phyloP scores from a whole-genome alignment of 371 early-diverging fungal species.

The Mucor ambiguus region DNA sequence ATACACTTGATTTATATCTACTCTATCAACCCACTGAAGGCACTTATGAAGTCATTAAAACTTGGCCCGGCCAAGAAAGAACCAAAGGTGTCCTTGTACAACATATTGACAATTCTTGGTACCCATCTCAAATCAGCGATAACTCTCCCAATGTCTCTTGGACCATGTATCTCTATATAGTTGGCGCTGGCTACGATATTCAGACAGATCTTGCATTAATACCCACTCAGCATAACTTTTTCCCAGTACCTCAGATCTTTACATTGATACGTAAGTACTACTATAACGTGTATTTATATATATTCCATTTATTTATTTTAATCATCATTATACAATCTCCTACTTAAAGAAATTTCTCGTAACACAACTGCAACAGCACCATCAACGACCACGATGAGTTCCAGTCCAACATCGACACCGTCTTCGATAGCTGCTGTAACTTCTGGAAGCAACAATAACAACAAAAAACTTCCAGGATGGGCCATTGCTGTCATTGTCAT shows the following conservation, averaged over 20 bases:
- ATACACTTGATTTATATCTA: slow-evolving; percentile 32
- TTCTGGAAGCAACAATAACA: background rate
- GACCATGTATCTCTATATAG: slow-evolving; percentile 34
- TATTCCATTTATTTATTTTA: slow-evolving; percentile 7
- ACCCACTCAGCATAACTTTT: slow-evolving; percentile 29
- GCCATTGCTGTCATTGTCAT: slow-evolving; percentile 48
- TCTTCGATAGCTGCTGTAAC: background rate
- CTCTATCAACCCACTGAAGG: slow-evolving; percentile 20
- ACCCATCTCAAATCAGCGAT: slow-evolving; percentile 23
- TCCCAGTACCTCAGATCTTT: slow-evolving; percentile 35
- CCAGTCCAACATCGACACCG: background rate
- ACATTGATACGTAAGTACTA: slow-evolving; percentile 36
- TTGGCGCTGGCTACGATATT: slow-evolving; percentile 27
- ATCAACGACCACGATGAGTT: background rate
- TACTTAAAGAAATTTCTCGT: slow-evolving; percentile 34
- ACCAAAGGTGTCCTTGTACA: slow-evolving; percentile 31
- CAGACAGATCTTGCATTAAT: slow-evolving; percentile 34
- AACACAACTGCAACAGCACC: slow-evolving; percentile 21
- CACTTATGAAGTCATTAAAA: slow-evolving; percentile 25
- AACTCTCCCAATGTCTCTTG: slow-evolving; percentile 32
- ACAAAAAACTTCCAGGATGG: slow-evolving; percentile 31
- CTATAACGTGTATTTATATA: background rate
- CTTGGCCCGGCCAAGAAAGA: slow-evolving; percentile 26
- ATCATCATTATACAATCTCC: slow-evolving; percentile 9
- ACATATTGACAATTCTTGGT: slow-evolving; percentile 41